Base-by-base conservation (phyloP, 768 basidiomycete genomes). In the Agrocybe chaxingu region DNA sequence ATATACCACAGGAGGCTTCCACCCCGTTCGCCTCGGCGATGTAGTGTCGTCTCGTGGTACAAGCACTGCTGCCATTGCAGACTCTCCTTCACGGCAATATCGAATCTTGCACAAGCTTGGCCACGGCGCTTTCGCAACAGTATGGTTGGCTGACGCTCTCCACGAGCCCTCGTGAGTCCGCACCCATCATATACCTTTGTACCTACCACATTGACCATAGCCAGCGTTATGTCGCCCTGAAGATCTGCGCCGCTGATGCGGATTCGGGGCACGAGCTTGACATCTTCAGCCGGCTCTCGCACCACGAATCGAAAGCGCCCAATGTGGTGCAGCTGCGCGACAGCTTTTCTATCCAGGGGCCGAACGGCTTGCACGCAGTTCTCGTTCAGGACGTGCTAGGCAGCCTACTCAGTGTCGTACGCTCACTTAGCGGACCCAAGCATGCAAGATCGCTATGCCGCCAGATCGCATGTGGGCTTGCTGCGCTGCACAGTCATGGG, bases 101-200 rank as follows among this genome's bases (percentile, higher is more conserved):
- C 55, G 52, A 24, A 38, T 53, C 11, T 32, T 56, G 34, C 47
- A 53, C 32, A 56, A 56, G 42, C 52, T 56, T 24, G 52, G 55
- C 24, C 47, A 18, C 8, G 55, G 55, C 31, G 11, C 55, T 33
- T 53, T 41, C 42, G 46, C 55, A 7, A 56, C 55, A n/a, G 55
- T 46, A 8, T 53, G 52, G 52, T 34, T 53, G 24, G 52, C 48
- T 16, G 32, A 48, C 36, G 11, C 41, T 18, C 32, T 49, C 16
- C 46, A 52, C 16, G 13, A 19, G 7, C 38, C 44, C 4, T 40
- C 45, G 48, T 49, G 16, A 46, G 50, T 51, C 24, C 13, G 18
- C 10, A n/a, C 13, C 4, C 6, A 13, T 8, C 24, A n/a, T 33
- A 50, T 39, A n/a, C 34, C 8, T 7, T 37, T 38, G 19, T 29